phyloP scores from a whole-genome alignment of 1,139 yeast genomes.

The Martiniozyma asiatica region DNA sequence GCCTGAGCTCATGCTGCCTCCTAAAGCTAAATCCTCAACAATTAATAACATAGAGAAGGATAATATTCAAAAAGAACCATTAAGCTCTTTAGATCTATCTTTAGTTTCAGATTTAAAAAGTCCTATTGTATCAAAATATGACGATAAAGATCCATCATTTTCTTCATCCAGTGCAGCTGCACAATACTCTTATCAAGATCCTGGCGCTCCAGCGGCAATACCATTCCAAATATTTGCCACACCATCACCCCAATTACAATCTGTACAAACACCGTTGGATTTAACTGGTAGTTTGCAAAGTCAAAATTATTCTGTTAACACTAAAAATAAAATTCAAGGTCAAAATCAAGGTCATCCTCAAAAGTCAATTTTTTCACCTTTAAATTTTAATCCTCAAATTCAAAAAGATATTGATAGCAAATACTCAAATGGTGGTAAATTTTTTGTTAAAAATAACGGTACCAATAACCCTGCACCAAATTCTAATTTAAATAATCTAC shows the following conservation, averaged over 20 bases:
- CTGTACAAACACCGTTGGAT: no score
- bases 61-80: neutral
- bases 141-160: neutral
- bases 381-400: slow-evolving; percentile 68
- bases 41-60: neutral
- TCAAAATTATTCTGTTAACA: no score
- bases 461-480: slow-evolving; percentile 2
- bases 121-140: neutral
- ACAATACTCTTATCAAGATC: slow-evolving; percentile 61
- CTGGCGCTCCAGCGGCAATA: slow-evolving; percentile 70
- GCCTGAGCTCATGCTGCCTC: no score
- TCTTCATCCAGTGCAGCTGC: no score
- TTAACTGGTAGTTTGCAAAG: no score
- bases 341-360: slow-evolving; percentile 24
- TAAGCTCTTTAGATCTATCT: no score
- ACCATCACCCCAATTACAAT: slow-evolving; percentile 9
- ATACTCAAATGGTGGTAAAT: slow-evolving; percentile 78
- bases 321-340: no score
- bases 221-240: slow-evolving; percentile 44
- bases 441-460: slow-evolving; percentile 34
- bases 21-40: slow-evolving; percentile 4
- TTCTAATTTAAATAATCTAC: no score
- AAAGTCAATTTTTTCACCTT: slow-evolving; percentile 65
- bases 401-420: slow-evolving; percentile 68
- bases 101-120: no score